Evolutionary conservation across 176 grass and related monocot genomes (phyloP), one percentile per base, ranked within the genome.

Genomic region (Triticum dicoccoides): DNA sequence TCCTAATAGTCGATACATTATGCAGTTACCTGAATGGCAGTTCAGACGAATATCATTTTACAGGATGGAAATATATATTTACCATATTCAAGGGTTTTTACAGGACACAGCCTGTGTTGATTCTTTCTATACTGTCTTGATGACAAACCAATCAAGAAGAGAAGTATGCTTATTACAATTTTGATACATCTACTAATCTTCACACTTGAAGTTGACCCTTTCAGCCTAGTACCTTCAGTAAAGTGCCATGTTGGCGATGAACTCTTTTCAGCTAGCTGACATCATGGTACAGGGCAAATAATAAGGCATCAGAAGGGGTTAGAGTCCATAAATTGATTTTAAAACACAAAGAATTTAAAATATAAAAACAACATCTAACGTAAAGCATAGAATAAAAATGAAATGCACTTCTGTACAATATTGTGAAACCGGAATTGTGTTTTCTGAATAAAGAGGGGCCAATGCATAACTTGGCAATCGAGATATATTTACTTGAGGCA

Each of bases 401-500:
- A 20, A 11, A 17, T 13, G 27, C 69, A 73, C 21, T 21, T 69
- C 39, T 65, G 29, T 14, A 51, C 21, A 75, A 29, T 15, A 56
- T 23, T 51, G 8, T 84, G 54, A 35, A 2, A 71, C 8, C 14
- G 37, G 38, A 84, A 37, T 24, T 54, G 6, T 13, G 67, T 63
- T 15, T 77, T 69, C 64, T 82, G 23, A 86, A 87, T 45, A 58
- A 78, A 27, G 65, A 65, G 35, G 72, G 71, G 5, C 30, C 11
- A 8, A 78, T 49, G 72, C 14, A 90, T 65, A 42, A 67, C 42
- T 25, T 67, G 76, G 34, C 34, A 15, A 29, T 25, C 14, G 0
- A 30, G 59, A 83, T 78, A 21, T 52, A 70, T 86, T 78, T 52
- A 83, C 52, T 78, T 24, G 56, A 82, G 49, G 29, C 2, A 64